phyloP scores from a whole-genome alignment of 164 flowering plant species.

The Hamamelis virginiana region DNA sequence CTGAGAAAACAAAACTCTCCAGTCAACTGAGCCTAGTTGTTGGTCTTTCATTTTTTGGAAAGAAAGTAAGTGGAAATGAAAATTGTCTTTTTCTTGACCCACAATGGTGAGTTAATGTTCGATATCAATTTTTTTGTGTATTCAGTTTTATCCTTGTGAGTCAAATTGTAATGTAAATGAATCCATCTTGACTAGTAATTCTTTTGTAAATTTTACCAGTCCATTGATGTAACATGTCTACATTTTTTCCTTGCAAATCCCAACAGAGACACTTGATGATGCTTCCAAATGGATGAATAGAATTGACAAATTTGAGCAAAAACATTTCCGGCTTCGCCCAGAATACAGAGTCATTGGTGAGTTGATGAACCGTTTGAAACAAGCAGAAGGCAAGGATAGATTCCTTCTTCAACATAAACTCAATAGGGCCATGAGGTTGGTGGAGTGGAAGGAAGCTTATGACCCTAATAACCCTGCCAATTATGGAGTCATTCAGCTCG shows the following conservation, averaged over 20 bases:
- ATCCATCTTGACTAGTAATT: neutral
- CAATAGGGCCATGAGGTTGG: constrained; percentile 77
- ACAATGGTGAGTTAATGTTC: too few relatives aligned
- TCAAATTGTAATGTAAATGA: neutral
- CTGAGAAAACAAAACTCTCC: too few relatives aligned
- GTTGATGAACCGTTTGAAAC: constrained; percentile 71
- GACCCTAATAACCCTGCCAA: constrained; percentile 88
- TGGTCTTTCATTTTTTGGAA: too few relatives aligned
- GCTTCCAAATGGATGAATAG: constrained; percentile 58
- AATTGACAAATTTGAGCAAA: constrained; percentile 83
- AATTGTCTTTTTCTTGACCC: too few relatives aligned
- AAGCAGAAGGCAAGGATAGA: constrained; percentile 61
- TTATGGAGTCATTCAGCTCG: constrained; percentile 64
- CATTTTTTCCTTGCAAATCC: neutral
- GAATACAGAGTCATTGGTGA: constrained; percentile 87
- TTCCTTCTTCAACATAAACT: constrained; percentile 80
- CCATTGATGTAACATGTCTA: neutral
- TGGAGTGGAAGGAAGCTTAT: constrained; percentile 75
- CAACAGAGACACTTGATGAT: constrained; percentile 70
- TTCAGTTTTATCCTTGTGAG: neutral
- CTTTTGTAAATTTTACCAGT: too few relatives aligned
- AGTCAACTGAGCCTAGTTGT: too few relatives aligned
- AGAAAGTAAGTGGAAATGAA: too few relatives aligned
- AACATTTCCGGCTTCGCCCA: constrained; percentile 52
- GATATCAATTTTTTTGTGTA: too few relatives aligned